Base-by-base conservation (phyloP, 2,329 filamentous ascomycete species). In the Cladophialophora bantiana region DNA sequence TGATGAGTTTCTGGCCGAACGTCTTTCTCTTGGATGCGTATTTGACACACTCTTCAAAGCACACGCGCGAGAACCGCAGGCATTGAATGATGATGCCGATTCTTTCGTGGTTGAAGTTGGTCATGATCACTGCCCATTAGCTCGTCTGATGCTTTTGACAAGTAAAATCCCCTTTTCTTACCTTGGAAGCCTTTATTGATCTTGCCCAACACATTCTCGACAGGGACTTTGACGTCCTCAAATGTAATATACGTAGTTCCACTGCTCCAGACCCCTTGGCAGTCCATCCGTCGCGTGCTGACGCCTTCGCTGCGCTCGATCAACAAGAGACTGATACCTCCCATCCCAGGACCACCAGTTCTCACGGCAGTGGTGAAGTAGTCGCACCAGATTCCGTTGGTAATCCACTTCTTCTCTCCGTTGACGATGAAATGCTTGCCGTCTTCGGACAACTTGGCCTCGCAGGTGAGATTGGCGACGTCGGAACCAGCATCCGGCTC, bases 331-430 rank as follows among this genome's bases (percentile, higher is more conserved):
- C 89, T 92, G 69, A 99, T 86, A 67, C 95, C 95, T 76, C 94
- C 94, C 94, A 97, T 98, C 72, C 95, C 95, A 31, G 87, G 83
- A 38, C 89, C 90, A 70, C 91, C 93, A 6, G 95, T 99, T 68
- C 95, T 90, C 45, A 99, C 95, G 32, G 94, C 95, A 13, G 92
- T 96, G 63, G 95, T 98, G 84, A 98, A 98, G 84, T 98, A 99
- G 80, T 99, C 95, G 69, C 85, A 88, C 93, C 93, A 97, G 75
- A 97, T 88, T 76, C 95, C 95, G 81, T 99, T 99, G 75, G 94
- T 98, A 80, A 98, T 98, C 94, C 95, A 98, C 83, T 99, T 99
- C 90, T 99, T 98, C 88, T 97, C 94, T 63, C 95, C 95, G 77
- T 98, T 99, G 81, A 99, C 95, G 26, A 66, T 98, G 82, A 96